Evolutionary conservation across 2,329 filamentous ascomycete genomes (phyloP).

Genomic region (Ampelomyces quisqualis): DNA sequence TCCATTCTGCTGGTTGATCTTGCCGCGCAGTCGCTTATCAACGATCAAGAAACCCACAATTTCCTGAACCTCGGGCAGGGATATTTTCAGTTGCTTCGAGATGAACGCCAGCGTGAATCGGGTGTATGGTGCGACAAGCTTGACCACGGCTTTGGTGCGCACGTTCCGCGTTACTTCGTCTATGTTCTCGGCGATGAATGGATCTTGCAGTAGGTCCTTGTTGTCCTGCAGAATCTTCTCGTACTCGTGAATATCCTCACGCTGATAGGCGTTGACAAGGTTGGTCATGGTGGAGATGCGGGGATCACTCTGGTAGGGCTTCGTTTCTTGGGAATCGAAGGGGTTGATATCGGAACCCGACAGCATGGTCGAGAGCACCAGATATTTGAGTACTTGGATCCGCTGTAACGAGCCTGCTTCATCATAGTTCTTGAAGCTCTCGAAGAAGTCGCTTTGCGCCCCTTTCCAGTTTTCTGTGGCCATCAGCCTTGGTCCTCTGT

Average conservation of each 20-base stretch:
- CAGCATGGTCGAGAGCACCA: conserved; percentile 94
- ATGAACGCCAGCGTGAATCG: conserved; percentile 88
- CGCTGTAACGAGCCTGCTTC: conserved; percentile 94
- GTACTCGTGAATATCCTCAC: conserved; percentile 90
- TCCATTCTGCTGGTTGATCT: conserved; percentile 85
- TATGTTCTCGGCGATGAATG: conserved; percentile 98
- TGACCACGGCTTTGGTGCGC: conserved; percentile 92
- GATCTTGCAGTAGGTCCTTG: conserved; percentile 83
- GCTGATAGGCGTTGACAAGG: conserved; percentile 92
- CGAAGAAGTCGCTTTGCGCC: conserved; percentile 96
- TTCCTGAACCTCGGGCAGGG: conserved; percentile 83
- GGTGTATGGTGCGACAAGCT: conserved; percentile 91
- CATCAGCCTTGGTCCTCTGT: conserved; percentile 23
- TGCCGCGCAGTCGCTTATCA: conserved; percentile 80
- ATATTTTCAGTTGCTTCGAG: conserved; percentile 82
- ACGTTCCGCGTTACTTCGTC: conserved; percentile 98
- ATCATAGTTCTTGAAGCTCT: conserved; percentile 98
- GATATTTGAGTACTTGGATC: conserved; percentile 95
- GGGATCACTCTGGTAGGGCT: conserved; percentile 94
- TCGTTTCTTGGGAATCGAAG: conserved; percentile 97
- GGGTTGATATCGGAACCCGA: conserved; percentile 99
- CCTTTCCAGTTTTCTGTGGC: conserved; percentile 88
- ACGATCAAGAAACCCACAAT: conserved; percentile 94
- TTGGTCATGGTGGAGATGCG: conserved; percentile 97
- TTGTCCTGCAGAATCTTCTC: conserved; percentile 84